These are phyloP conservation scores for Chernovozyma aurita DNA, from an alignment of 1,139 yeast genomes.

Conservation along the genomic window DNA sequence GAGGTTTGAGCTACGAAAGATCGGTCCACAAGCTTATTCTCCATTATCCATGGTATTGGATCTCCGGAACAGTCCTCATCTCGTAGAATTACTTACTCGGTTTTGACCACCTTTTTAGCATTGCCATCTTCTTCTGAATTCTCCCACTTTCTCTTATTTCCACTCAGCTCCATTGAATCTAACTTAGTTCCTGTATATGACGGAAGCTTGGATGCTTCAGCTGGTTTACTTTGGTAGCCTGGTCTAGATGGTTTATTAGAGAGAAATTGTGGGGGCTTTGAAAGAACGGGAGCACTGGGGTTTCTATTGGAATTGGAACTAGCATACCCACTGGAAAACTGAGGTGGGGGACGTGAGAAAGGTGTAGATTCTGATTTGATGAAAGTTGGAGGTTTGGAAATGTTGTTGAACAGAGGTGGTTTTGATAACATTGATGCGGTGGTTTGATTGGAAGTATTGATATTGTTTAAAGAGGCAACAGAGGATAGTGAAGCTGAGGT, in stretches of 20 bases:
- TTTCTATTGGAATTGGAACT: neutral
- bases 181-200: neutral
- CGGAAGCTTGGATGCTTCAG: constrained; percentile 2
- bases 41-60: too few relatives aligned
- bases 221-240: constrained; percentile 2
- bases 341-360: constrained; percentile 16
- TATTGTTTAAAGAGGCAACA: neutral
- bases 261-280: constrained; percentile 31
- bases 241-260: constrained; percentile 23
- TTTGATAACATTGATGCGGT: constrained; percentile 8
- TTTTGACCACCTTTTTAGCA: neutral
- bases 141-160: neutral
- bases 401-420: constrained; percentile 12
- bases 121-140: neutral
- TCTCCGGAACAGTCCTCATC: too few relatives aligned
- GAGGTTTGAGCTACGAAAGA: too few relatives aligned
- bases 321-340: constrained; percentile 12
- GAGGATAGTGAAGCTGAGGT: neutral
- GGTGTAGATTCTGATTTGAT: constrained; percentile 12
- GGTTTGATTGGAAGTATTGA: neutral
- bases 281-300: constrained; percentile 8
- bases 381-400: constrained; percentile 11
- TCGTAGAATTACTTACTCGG: too few relatives aligned
- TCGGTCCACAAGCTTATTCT: too few relatives aligned
- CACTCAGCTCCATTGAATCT: neutral